Conservation (phyloP, 805 yeast species). For the Kuraishia hungarica region DNA sequence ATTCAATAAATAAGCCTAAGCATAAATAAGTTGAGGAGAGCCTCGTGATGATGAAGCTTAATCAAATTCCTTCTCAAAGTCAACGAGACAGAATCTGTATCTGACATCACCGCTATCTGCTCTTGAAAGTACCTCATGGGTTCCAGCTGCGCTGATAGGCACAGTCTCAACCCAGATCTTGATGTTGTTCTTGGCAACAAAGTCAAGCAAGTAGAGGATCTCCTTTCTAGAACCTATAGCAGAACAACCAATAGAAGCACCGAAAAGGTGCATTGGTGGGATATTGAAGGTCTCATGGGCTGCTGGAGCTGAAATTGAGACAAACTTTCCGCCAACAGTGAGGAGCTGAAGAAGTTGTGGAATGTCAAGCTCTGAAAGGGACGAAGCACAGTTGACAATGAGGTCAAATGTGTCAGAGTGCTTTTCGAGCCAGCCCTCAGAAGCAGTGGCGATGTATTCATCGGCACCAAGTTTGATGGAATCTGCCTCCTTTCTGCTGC, state of each 20-base stretch:
- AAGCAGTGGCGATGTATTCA: slow-evolving; percentile 44
- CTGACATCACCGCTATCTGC: slow-evolving; percentile 41
- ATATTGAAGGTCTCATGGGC: slow-evolving; percentile 19
- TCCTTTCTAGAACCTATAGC: slow-evolving; percentile 37
- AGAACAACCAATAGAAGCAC: slow-evolving; percentile 23
- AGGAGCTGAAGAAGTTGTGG: slow-evolving; percentile 16
- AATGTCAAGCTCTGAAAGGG: slow-evolving; percentile 22
- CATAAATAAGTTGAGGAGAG: too few relatives aligned
- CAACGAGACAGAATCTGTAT: slow-evolving; percentile 45
- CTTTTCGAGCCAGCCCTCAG: slow-evolving; percentile 29
- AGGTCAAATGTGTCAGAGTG: slow-evolving; percentile 31
- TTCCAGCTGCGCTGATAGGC: slow-evolving; percentile 34
- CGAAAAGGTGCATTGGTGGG: slow-evolving; percentile 26
- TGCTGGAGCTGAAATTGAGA: slow-evolving; percentile 14
- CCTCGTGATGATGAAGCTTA: background rate
- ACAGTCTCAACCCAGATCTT: slow-evolving; percentile 45
- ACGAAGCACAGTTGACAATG: slow-evolving; percentile 39
- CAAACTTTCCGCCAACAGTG: slow-evolving; percentile 25
- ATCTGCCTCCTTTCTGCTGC: slow-evolving; percentile 31
- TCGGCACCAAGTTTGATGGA: slow-evolving; percentile 45
- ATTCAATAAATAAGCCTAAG: background rate
- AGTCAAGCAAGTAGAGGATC: slow-evolving; percentile 34
- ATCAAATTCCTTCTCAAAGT: slow-evolving; percentile 24
- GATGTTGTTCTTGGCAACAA: slow-evolving; percentile 37
- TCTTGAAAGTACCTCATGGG: slow-evolving; percentile 36